Conservation (phyloP, 345 rosid species). For the Eutrema japonicum region DNA sequence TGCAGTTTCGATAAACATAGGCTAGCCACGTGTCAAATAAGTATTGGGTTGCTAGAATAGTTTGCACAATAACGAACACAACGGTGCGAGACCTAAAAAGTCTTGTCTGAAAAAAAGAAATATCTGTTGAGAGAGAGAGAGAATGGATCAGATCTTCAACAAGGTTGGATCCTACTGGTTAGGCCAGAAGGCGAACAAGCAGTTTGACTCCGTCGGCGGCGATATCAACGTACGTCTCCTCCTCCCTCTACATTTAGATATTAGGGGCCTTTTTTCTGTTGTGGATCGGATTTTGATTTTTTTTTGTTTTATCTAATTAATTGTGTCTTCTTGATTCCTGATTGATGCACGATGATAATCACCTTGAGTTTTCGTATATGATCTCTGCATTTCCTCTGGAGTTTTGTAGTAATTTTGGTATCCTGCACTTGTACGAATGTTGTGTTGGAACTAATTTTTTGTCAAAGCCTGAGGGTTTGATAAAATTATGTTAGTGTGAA, state of each 20-base stretch:
- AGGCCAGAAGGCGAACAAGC: conserved; percentile 73
- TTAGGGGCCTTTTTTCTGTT: neutral
- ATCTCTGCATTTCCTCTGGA: neutral
- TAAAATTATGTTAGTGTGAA: no score
- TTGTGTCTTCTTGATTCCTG: no score
- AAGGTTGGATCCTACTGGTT: conserved; percentile 93
- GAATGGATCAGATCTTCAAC: conserved; percentile 88
- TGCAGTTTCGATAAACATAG: no score
- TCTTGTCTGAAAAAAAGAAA: neutral
- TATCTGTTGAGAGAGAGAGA: neutral
- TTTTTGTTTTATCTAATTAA: no score
- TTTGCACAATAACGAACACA: conserved; percentile 9
- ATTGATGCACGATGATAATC: no score
- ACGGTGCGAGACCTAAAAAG: conserved; percentile 13
- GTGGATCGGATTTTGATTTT: neutral
- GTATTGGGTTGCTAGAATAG: neutral
- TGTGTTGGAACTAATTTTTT: no score
- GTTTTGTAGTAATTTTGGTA: neutral
- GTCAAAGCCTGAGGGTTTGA: no score
- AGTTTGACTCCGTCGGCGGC: conserved; percentile 81
- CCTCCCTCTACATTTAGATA: neutral
- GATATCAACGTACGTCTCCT: conserved; percentile 64
- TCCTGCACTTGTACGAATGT: no score
- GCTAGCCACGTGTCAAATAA: neutral
- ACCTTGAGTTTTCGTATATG: no score